A percentile compares a stretch with the other conserved stretches of the same genome.
phyloP scores from a whole-genome alignment of 768 basidiomycete species.

The Phylloporus sp. region DNA sequence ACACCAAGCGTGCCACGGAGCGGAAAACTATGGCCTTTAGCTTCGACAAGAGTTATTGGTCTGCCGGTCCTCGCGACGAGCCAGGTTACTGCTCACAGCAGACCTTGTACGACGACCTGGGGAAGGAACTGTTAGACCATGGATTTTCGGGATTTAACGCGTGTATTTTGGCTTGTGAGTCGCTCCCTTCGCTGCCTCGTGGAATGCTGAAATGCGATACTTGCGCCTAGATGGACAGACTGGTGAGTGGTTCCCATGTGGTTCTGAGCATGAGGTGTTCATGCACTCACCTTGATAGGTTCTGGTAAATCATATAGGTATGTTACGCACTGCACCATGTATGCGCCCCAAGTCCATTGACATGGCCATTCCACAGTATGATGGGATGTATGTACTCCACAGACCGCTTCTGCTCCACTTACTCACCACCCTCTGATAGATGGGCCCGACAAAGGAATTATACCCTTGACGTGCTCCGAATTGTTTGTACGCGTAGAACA shows the following conservation, averaged over 20 bases:
- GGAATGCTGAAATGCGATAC: neutral
- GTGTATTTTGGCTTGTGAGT: constrained; percentile 97
- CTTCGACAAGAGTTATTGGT: constrained; percentile 99
- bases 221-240: constrained; percentile 65
- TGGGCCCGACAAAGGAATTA: constrained; percentile 94
- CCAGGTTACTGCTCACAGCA: constrained; percentile 90
- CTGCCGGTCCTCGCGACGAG: constrained; percentile 85
- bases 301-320: constrained; percentile 92
- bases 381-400: constrained; percentile 75
- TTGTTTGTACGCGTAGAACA: constrained; percentile 78
- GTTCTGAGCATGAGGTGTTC: constrained; percentile 3
- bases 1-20: constrained; percentile 80
- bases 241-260: constrained; percentile 44
- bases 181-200: neutral
- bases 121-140: constrained; percentile 91
- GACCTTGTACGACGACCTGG: constrained; percentile 90
- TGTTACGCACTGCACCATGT: constrained; percentile 23
- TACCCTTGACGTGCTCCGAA: constrained; percentile 91
- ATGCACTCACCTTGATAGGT: constrained; percentile 39
- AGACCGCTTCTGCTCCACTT: neutral
- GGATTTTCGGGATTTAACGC: constrained; percentile 96
- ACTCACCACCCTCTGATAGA: constrained; percentile 42
- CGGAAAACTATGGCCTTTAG: constrained; percentile 87
- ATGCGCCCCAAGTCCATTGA: constrained; percentile 5
- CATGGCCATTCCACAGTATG: constrained; percentile 53